These are phyloP conservation scores for Colletotrichum aenigma DNA, from an alignment of 2,329 filamentous ascomycete genomes.

Conservation along the genomic window DNA sequence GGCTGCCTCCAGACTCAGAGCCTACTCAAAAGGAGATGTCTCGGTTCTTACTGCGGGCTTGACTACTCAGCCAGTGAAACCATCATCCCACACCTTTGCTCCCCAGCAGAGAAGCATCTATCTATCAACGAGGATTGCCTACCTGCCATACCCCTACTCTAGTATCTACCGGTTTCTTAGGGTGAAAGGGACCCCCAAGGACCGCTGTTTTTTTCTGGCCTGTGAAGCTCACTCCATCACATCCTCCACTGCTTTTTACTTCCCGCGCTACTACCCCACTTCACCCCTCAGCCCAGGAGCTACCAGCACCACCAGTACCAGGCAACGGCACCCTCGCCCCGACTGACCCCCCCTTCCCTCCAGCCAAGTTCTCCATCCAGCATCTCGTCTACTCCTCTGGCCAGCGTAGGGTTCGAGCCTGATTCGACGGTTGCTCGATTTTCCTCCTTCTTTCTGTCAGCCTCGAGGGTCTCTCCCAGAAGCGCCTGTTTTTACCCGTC, in stretches of 20 bases:
- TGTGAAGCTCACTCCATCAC: slow-evolving; percentile 12
- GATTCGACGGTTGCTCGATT: slow-evolving; percentile 1
- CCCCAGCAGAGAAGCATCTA: neutral
- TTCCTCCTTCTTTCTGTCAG: slow-evolving; percentile 9
- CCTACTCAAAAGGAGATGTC: neutral
- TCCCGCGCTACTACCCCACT: slow-evolving; percentile 16
- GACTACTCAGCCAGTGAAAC: neutral
- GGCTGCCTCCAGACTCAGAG: neutral
- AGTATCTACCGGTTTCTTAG: neutral
- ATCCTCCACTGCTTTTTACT: neutral
- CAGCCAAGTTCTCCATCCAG: slow-evolving; percentile 19
- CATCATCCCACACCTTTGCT: neutral
- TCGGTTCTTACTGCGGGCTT: neutral
- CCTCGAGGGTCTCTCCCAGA: neutral
- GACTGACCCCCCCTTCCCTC: neutral
- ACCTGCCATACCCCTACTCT: neutral
- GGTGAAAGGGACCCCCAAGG: neutral
- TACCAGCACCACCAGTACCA: neutral
- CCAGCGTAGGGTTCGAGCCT: slow-evolving; percentile 15
- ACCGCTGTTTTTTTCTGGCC: neutral
- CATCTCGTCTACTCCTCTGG: slow-evolving; percentile 7
- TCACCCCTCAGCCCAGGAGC: slow-evolving; percentile 17
- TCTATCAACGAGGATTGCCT: neutral
- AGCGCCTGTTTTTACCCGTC: slow-evolving; percentile 1
- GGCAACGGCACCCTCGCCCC: neutral